Conservation (phyloP, 1,284 basidiomycete genomes). For the Tremellales sp. region DNA sequence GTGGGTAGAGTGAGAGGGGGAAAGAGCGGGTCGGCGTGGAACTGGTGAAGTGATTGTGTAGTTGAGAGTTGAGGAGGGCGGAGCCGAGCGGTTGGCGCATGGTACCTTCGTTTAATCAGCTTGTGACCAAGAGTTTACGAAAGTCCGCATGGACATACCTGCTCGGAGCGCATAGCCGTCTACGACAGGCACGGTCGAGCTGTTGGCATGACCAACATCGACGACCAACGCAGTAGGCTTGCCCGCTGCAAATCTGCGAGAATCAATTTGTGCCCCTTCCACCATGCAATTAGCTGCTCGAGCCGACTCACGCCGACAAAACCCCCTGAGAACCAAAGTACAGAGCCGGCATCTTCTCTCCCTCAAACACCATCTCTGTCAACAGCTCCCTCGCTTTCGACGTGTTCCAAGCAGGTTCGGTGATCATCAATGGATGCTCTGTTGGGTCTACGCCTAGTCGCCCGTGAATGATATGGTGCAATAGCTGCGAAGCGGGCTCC, state of each 20-base stretch:
- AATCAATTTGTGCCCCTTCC: not conserved
- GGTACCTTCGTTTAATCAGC: slow-evolving; percentile 31
- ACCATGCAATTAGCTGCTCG: not conserved
- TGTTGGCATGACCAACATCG: slow-evolving; percentile 83
- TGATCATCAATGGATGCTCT: slow-evolving; percentile 89
- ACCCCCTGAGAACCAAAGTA: slow-evolving; percentile 97
- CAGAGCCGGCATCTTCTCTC: slow-evolving; percentile 89
- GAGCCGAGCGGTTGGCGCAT: slow-evolving; percentile 48
- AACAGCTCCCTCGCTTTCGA: slow-evolving; percentile 81
- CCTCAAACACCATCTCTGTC: slow-evolving; percentile 96
- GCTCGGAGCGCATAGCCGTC: slow-evolving; percentile 97
- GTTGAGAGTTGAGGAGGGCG: slow-evolving; percentile 43
- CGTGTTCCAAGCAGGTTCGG: slow-evolving; percentile 96
- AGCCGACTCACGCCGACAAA: slow-evolving; percentile 71
- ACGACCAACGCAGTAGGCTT: slow-evolving; percentile 94
- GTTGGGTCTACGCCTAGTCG: slow-evolving; percentile 63
- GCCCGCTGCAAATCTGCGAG: slow-evolving; percentile 82
- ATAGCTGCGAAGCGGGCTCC: slow-evolving; percentile 65
- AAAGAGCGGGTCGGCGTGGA: slow-evolving; percentile 29
- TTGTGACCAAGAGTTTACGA: not conserved
- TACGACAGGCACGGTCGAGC: slow-evolving; percentile 89
- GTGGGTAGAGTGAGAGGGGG: slow-evolving; percentile 54
- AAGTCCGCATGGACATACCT: slow-evolving; percentile 53
- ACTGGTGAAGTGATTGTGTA: slow-evolving; percentile 36
- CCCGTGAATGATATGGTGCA: slow-evolving; percentile 70